Conservation (phyloP, 495 filamentous ascomycete genomes). For the Lindgomyces ingoldianus region DNA sequence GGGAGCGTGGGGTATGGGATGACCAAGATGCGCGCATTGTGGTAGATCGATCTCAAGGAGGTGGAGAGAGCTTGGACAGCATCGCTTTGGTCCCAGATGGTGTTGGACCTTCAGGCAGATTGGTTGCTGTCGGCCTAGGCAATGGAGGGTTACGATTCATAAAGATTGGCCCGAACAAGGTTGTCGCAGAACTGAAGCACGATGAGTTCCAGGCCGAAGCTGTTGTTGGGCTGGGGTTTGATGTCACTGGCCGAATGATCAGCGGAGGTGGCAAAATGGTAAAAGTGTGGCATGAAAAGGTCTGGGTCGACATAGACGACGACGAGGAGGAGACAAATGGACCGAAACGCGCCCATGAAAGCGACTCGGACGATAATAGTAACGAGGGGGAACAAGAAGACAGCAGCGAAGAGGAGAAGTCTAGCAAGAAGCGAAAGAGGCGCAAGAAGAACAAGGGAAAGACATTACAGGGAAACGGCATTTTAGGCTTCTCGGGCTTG, state of each 20-base stretch:
- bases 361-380: slow-evolving; percentile 43
- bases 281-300: slow-evolving; percentile 78
- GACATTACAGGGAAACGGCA: slow-evolving; percentile 54
- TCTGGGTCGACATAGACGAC: slow-evolving; percentile 49
- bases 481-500: slow-evolving; percentile 66
- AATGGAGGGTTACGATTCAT: slow-evolving; percentile 65
- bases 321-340: slow-evolving; percentile 43
- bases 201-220: slow-evolving; percentile 85
- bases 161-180: slow-evolving; percentile 59
- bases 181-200: slow-evolving; percentile 64
- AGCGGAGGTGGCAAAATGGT: slow-evolving; percentile 79
- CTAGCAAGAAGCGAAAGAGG: slow-evolving; percentile 50
- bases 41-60: slow-evolving; percentile 58
- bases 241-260: slow-evolving; percentile 79
- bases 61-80: slow-evolving; percentile 70
- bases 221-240: slow-evolving; percentile 76
- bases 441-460: slow-evolving; percentile 61
- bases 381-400: slow-evolving; percentile 47
- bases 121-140: slow-evolving; percentile 72
- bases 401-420: slow-evolving; percentile 46
- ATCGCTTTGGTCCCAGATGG: slow-evolving; percentile 66
- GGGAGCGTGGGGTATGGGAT: slow-evolving; percentile 92
- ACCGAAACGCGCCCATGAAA: slow-evolving; percentile 15
- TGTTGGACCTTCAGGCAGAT: slow-evolving; percentile 62
- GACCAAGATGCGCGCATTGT: slow-evolving; percentile 88